Evolutionary conservation across 1,284 basidiomycete species (phyloP).

Genomic region (Puccinia brachypodii): DNA sequence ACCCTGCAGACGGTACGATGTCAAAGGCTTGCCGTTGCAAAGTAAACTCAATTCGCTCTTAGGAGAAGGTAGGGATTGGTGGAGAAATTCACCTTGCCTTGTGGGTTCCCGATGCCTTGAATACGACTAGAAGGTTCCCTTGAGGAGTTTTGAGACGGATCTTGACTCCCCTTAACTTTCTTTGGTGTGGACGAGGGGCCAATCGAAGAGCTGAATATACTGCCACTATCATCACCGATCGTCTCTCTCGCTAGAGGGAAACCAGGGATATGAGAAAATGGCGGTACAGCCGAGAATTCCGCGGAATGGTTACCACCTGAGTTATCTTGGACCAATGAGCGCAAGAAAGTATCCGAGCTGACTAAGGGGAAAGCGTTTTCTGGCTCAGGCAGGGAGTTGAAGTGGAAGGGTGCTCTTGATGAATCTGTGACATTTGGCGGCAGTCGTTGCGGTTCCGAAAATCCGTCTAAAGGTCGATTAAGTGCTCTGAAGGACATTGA

Average conservation of each 20-base stretch:
- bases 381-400: conserved; percentile 10
- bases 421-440: conserved; percentile 12
- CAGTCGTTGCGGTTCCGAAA: conserved; percentile 4
- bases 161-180: background rate
- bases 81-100: conserved; percentile 18
- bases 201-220: conserved; percentile 36
- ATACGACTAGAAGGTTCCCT: conserved; percentile 10
- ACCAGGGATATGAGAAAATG: conserved; percentile 46
- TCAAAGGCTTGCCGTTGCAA: background rate
- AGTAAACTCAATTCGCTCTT: background rate
- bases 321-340: conserved; percentile 10
- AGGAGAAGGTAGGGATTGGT: background rate
- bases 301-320: background rate
- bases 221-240: conserved; percentile 36
- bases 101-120: conserved; percentile 19
- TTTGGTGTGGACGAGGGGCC: background rate
- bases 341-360: conserved; percentile 34
- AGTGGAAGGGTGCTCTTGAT: conserved; percentile 32
- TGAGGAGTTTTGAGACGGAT: background rate
- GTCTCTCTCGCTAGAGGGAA: conserved; percentile 40
- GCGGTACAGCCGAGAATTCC: conserved; percentile 27
- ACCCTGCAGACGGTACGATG: conserved; percentile 60
- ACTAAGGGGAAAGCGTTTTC: conserved; percentile 9
- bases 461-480: conserved; percentile 5
- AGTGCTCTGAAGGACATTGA: conserved; percentile 13